Base-by-base conservation (phyloP, 768 basidiomycete species). In the Asterophora lycoperdoides region DNA sequence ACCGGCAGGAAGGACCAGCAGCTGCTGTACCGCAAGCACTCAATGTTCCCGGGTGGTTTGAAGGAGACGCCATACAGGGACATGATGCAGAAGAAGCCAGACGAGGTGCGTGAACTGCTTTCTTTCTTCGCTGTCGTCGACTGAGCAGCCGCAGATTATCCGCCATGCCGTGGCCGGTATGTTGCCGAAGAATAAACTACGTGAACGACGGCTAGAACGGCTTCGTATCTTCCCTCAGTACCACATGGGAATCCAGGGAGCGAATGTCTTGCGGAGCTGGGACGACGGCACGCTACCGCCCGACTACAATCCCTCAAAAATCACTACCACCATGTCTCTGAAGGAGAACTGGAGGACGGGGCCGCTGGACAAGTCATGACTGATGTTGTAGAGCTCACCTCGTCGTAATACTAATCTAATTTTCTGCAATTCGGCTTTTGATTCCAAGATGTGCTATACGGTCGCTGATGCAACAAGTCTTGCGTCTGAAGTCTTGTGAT, bases 101-200 rank as follows among this genome's bases (percentile, higher is more conserved):
- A 96, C 54, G 86, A 94, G 75, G 94, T 93, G 57, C 60, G 84
- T 69, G 14, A 9, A 7, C 7, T n/a, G 6, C 13, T 29, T 36
- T 15, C 23, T 38, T 14, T 23, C n/a, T 10, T 29, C 33, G 40
- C 47, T 44, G 37, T n/a, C 9, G 13, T 36, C 6, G 43, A 28
- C 15, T 41, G 6, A 45, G 4, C 10, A 19, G 20, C 20, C 23
- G 48, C 63, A 99, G 96, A 90, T 98, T 57, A 92, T 99, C 49
- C 84, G 92, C 10, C 82, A 91, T 56, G 96, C 96, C 3, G 96
- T 99, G 4, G 89, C 95, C 9, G 92, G 95, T 59, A 99, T 99
- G 96, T 75, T 99, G 46, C 96, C 95, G 29, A 99, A 98, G 71
- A 99, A 99, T 75, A 94, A 88, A 55, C 81, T 96, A 52, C 82